A percentile compares a stretch with the other conserved stretches of the same genome.
Evolutionary conservation across 2,329 filamentous ascomycete species (phyloP).

Genomic region (Aspergillus udagawae): DNA sequence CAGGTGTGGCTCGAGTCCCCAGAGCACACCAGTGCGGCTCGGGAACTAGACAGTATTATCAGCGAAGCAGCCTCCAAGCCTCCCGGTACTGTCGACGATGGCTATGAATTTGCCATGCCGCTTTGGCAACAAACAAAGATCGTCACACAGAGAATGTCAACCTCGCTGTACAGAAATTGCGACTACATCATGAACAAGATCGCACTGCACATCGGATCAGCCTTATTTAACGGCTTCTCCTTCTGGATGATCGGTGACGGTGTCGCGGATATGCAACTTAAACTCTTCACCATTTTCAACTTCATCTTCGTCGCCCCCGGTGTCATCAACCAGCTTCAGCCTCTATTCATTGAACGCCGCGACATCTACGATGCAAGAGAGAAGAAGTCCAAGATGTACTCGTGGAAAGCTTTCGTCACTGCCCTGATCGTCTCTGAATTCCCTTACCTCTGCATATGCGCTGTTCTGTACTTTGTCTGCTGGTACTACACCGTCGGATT

Average conservation of each 20-base stretch:
- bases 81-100: constrained; percentile 38
- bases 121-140: constrained; percentile 59
- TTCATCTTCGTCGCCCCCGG: constrained; percentile 53
- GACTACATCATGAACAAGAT: constrained; percentile 66
- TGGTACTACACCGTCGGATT: constrained; percentile 70
- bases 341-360: constrained; percentile 66
- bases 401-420: constrained; percentile 68
- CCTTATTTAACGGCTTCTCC: constrained; percentile 50
- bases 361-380: constrained; percentile 65
- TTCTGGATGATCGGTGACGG: constrained; percentile 66
- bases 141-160: constrained; percentile 64
- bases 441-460: constrained; percentile 60
- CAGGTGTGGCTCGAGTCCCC: constrained; percentile 65
- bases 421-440: constrained; percentile 67
- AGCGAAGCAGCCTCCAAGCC: constrained; percentile 40
- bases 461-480: constrained; percentile 63
- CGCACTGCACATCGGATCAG: constrained; percentile 49
- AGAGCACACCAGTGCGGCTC: constrained; percentile 53
- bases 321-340: constrained; percentile 51
- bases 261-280: constrained; percentile 64
- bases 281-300: constrained; percentile 67
- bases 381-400: constrained; percentile 67
- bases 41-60: constrained; percentile 64
- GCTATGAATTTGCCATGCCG: constrained; percentile 63
- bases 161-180: constrained; percentile 62